Evolutionary conservation across 768 basidiomycete genomes (phyloP).

Genomic region (Russula sp.): DNA sequence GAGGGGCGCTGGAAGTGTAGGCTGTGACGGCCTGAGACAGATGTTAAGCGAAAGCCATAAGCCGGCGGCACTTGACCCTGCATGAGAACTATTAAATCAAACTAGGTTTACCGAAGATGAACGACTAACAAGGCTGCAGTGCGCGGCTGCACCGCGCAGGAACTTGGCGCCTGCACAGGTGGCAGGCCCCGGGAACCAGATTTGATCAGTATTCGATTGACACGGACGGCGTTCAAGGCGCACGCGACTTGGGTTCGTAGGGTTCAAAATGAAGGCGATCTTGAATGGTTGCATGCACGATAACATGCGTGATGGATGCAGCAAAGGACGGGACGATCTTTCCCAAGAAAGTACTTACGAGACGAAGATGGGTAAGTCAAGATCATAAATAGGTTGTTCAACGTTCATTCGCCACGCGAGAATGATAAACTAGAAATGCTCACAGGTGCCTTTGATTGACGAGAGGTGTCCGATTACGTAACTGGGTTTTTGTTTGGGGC

Average conservation of each 20-base stretch:
- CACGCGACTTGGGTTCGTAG: neutral
- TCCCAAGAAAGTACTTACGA: neutral
- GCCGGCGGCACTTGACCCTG: slow-evolving; percentile 15
- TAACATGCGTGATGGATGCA: slow-evolving; percentile 21
- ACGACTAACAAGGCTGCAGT: slow-evolving; percentile 10
- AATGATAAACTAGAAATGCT: neutral
- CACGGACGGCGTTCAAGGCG: neutral
- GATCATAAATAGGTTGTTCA: slow-evolving; percentile 7
- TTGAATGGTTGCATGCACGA: slow-evolving; percentile 9
- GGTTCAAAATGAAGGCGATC: slow-evolving; percentile 2
- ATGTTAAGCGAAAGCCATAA: slow-evolving; percentile 20
- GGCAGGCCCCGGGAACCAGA: slow-evolving; percentile 1
- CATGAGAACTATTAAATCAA: slow-evolving; percentile 13
- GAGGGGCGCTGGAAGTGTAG: slow-evolving; percentile 1
- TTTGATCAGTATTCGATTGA: neutral
- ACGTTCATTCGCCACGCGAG: slow-evolving; percentile 1
- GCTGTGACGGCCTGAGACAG: slow-evolving; percentile 10
- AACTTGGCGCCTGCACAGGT: slow-evolving; percentile 14
- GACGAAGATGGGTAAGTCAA: slow-evolving; percentile 5
- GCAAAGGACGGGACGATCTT: slow-evolving; percentile 5
- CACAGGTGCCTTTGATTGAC: neutral
- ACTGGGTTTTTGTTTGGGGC: neutral
- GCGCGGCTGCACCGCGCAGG: slow-evolving; percentile 19
- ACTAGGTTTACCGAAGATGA: slow-evolving; percentile 22
- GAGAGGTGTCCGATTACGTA: too few species aligned